Evolutionary conservation across 2,329 filamentous ascomycete species (phyloP).

Genomic region (Chaetomiaceae sp.): DNA sequence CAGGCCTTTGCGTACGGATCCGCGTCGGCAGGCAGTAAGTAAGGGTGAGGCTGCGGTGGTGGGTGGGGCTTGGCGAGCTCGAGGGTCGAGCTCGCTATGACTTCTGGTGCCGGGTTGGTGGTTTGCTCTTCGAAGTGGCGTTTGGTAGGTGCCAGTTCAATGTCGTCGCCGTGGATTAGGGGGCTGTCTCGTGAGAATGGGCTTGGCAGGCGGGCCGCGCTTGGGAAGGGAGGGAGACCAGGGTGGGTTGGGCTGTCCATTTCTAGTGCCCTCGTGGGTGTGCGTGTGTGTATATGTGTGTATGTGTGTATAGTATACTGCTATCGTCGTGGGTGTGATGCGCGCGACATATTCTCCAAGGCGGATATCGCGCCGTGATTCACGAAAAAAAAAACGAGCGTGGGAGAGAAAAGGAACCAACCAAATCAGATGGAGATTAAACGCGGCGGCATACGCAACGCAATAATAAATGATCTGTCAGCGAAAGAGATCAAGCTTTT

Average conservation of each 20-base stretch:
- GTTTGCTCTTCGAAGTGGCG: slow-evolving; percentile 5
- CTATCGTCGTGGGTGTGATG: background rate
- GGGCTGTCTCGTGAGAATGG: background rate
- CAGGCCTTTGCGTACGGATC: background rate
- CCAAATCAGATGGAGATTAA: too few species aligned
- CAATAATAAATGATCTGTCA: background rate
- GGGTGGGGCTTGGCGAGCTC: background rate
- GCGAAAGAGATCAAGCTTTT: too few species aligned
- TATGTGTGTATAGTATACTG: background rate
- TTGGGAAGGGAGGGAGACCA: background rate
- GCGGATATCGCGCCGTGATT: too few species aligned
- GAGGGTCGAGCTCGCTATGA: slow-evolving; percentile 1
- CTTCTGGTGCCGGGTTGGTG: background rate
- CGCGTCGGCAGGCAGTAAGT: background rate
- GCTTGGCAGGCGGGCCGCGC: background rate
- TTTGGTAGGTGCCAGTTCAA: slow-evolving; percentile 8
- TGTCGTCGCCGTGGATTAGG: slow-evolving; percentile 16
- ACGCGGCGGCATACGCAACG: background rate
- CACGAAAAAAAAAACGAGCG: too few species aligned
- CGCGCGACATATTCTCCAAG: background rate
- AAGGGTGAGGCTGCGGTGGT: background rate
- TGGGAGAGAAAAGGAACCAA: too few species aligned
- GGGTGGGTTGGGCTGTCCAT: background rate
- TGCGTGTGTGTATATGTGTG: background rate
- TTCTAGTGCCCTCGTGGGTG: background rate